A percentile compares a stretch with the other conserved stretches of the same genome.
Conservation (phyloP, 2,329 filamentous ascomycete genomes). For the Aspergillus thermomutatus region DNA sequence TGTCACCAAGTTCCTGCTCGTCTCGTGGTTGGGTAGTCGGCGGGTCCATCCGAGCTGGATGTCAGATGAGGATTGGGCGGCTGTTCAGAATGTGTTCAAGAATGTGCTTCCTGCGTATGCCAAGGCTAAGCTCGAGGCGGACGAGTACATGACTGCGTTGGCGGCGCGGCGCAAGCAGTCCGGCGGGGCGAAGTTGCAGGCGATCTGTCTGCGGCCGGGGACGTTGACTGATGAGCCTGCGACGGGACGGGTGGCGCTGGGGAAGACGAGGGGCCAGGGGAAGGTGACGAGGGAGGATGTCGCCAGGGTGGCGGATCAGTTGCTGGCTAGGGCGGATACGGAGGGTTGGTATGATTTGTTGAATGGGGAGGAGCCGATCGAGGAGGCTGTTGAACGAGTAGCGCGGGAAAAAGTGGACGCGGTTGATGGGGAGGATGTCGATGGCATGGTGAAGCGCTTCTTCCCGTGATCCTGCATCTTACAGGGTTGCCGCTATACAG, state of each 20-base stretch:
- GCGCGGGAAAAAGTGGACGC: conserved; percentile 45
- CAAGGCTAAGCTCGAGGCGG: conserved; percentile 54
- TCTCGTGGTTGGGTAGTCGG: conserved; percentile 53
- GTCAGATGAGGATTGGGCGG: conserved; percentile 46
- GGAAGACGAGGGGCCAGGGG: conserved; percentile 45
- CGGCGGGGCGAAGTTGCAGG: conserved; percentile 37
- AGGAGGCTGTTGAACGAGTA: conserved; percentile 46
- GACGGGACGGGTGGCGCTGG: conserved; percentile 47
- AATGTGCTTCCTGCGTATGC: conserved; percentile 51
- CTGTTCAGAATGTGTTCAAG: conserved; percentile 46
- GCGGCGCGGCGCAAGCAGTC: conserved; percentile 31
- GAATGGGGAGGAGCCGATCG: conserved; percentile 47
- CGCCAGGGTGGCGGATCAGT: conserved; percentile 48
- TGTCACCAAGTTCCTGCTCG: conserved; percentile 53
- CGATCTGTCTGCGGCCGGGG: conserved; percentile 52
- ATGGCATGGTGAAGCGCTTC: conserved; percentile 40
- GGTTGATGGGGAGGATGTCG: conserved; percentile 50
- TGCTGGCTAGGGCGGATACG: conserved; percentile 48
- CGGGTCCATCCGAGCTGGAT: conserved; percentile 50
- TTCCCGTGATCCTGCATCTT: conserved; percentile 14
- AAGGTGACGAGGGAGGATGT: conserved; percentile 50
- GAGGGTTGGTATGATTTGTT: conserved; percentile 55
- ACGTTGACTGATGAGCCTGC: conserved; percentile 47
- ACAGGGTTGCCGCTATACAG: neutral
- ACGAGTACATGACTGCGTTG: conserved; percentile 52